These are phyloP conservation scores for Sugiyamaella xylanicola DNA, from an alignment of 1,139 yeast genomes.

Conservation along the genomic window DNA sequence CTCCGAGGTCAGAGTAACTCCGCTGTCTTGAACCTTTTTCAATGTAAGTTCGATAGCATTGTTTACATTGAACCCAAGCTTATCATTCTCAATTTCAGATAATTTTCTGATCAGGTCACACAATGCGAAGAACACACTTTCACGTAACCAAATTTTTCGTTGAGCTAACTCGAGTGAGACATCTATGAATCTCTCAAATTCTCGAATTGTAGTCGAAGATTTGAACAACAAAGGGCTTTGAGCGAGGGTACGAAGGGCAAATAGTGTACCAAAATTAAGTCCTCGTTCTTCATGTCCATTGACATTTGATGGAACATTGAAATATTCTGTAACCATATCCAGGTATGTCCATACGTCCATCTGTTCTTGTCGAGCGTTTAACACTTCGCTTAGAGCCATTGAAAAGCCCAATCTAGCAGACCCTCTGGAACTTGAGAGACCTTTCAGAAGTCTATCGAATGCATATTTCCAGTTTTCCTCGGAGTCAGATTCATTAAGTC, in stretches of 20 bases:
- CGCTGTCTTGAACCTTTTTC: slow-evolving; percentile 52
- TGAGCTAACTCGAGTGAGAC: slow-evolving; percentile 60
- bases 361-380: slow-evolving; percentile 48
- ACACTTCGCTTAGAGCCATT: slow-evolving; percentile 78
- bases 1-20: slow-evolving; percentile 69
- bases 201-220: slow-evolving; percentile 36
- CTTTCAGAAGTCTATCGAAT: slow-evolving; percentile 71
- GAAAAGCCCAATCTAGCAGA: slow-evolving; percentile 88
- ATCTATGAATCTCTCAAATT: slow-evolving; percentile 46
- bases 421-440: slow-evolving; percentile 79
- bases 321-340: slow-evolving; percentile 48
- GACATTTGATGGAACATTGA: slow-evolving; percentile 49
- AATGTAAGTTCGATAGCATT: slow-evolving; percentile 45
- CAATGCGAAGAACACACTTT: slow-evolving; percentile 73
- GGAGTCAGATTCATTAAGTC: slow-evolving; percentile 49
- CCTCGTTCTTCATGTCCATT: slow-evolving; percentile 86
- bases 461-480: slow-evolving; percentile 81
- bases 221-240: slow-evolving; percentile 55
- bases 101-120: slow-evolving; percentile 48
- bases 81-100: slow-evolving; percentile 16
- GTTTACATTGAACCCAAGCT: slow-evolving; percentile 31
- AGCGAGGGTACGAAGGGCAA: slow-evolving; percentile 77
- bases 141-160: slow-evolving; percentile 82
- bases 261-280: slow-evolving; percentile 75
- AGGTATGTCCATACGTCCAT: slow-evolving; percentile 49